Evolutionary conservation across 306 rosid genomes (phyloP).

Genomic region (Phaseolus lunatus): DNA sequence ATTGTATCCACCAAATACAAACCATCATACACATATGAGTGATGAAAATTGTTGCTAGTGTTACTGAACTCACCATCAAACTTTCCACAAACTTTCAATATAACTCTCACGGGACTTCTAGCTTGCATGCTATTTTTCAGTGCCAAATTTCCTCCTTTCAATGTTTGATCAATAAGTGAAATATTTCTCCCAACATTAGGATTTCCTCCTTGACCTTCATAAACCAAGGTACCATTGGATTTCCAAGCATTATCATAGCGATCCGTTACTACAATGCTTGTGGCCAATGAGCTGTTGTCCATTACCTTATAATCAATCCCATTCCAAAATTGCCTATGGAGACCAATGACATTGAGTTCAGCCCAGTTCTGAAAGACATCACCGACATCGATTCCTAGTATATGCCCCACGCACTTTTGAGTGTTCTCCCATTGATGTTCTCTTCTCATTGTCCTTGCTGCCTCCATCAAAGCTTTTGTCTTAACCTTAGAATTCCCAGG

Average conservation of each 20-base stretch:
- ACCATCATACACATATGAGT: conserved; percentile 45
- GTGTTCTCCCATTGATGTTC: conserved; percentile 36
- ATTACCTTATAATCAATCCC: conserved; percentile 56
- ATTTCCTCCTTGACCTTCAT: conserved; percentile 58
- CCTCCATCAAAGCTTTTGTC: background rate
- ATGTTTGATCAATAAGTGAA: conserved; percentile 41
- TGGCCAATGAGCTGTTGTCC: conserved; percentile 40
- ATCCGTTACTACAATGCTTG: conserved; percentile 51
- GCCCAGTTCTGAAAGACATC: conserved; percentile 46
- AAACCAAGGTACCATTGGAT: conserved; percentile 34
- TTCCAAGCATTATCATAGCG: conserved; percentile 40
- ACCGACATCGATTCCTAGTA: conserved; percentile 55
- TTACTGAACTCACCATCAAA: background rate
- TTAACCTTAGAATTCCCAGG: background rate
- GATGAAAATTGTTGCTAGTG: background rate
- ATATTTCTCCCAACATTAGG: background rate
- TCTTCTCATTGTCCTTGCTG: conserved; percentile 9
- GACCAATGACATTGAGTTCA: conserved; percentile 56
- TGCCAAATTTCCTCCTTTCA: conserved; percentile 55
- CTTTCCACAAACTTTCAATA: conserved; percentile 16
- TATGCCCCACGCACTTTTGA: conserved; percentile 38
- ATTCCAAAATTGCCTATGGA: conserved; percentile 34
- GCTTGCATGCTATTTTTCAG: conserved; percentile 49
- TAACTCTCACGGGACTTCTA: conserved; percentile 51
- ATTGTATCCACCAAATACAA: conserved; percentile 43